Base-by-base conservation (phyloP, 2,329 filamentous ascomycete genomes). In the Pseudogymnoascus sp. region DNA sequence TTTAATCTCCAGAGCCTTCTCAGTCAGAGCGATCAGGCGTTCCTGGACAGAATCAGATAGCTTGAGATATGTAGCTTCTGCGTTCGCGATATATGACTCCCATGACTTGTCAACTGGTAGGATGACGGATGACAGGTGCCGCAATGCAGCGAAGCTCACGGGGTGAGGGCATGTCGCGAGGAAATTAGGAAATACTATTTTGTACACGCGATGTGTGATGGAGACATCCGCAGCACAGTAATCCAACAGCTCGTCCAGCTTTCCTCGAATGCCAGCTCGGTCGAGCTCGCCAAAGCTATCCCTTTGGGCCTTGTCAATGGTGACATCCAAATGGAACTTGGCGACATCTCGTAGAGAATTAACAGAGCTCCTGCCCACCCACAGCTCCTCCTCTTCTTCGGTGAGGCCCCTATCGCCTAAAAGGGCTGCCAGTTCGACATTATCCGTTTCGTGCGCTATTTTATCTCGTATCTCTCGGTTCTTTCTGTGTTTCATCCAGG, bases 401-500 rank as follows among this genome's bases (percentile, higher is more conserved):
- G 81, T 82, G 56, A 91, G 75, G 62, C 83, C 81, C 41, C 84
- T 84, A 61, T 83, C 87, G 65, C 89, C 84, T 3, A 98, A 76
- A 35, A 96, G 76, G 53, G 84, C 80, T 2, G 87, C 84, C 24
- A 97, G 76, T 67, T 95, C 89, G 6, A 85, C 78, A 62, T 88
- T 88, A 14, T 89, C 84, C 2, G 87, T 88, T 62, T 91, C 84
- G 59, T 81, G 87, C 4, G 89, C 84, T 59, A 93, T 86, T 71
- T 88, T 89, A 66, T 97, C 93, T 60, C 91, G 82, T 53, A 93
- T 71, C 72, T 98, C 93, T 64, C 89, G 84, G 67, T 89, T 91
- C 78, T 99, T 99, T 73, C 91, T 90, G 75, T 96, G 91, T 74
- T 91, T 96, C 88, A 97, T 92, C 95, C 95, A 99, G 0, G 91